phyloP scores from a whole-genome alignment of 2,329 filamentous ascomycete genomes.

The Aspergillus fructus region DNA sequence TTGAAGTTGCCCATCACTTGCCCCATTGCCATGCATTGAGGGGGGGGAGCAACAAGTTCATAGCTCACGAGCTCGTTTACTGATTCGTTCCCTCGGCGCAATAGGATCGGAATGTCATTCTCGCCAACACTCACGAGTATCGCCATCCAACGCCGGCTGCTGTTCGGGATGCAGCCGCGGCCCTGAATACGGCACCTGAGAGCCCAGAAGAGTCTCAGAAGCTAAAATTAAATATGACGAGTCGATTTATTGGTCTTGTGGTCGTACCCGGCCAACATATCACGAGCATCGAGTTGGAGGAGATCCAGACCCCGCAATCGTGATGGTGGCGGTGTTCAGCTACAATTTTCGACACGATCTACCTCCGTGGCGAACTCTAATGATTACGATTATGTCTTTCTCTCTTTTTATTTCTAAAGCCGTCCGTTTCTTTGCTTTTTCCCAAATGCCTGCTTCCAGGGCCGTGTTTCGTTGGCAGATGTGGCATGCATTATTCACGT shows the following conservation, averaged over 20 bases:
- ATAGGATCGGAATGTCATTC: slow-evolving; percentile 84
- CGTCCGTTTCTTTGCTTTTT: slow-evolving; percentile 2
- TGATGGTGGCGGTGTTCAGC: slow-evolving; percentile 11
- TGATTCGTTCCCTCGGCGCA: slow-evolving; percentile 14
- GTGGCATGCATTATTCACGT: slow-evolving; percentile 11
- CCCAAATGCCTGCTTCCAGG: background rate
- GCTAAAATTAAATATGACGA: slow-evolving; percentile 71
- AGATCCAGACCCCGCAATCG: slow-evolving; percentile 48
- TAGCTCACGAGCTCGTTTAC: slow-evolving; percentile 2
- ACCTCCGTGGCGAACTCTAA: slow-evolving; percentile 9
- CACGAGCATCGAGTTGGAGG: slow-evolving; percentile 82
- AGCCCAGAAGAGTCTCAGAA: slow-evolving; percentile 23
- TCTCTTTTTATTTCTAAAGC: background rate
- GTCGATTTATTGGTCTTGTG: slow-evolving; percentile 82
- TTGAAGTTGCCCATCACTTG: background rate
- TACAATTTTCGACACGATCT: slow-evolving; percentile 2
- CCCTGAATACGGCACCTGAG: slow-evolving; percentile 28
- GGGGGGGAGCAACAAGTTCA: slow-evolving; percentile 8
- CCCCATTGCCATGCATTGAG: slow-evolving; percentile 1
- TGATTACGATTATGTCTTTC: background rate
- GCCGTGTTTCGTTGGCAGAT: background rate
- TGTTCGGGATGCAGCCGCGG: slow-evolving; percentile 42
- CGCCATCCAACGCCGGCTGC: slow-evolving; percentile 64
- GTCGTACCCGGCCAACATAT: slow-evolving; percentile 87
- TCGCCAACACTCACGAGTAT: slow-evolving; percentile 86